Evolutionary conservation across 1,284 basidiomycete genomes (phyloP).

Genomic region (Inonotus obliquus): DNA sequence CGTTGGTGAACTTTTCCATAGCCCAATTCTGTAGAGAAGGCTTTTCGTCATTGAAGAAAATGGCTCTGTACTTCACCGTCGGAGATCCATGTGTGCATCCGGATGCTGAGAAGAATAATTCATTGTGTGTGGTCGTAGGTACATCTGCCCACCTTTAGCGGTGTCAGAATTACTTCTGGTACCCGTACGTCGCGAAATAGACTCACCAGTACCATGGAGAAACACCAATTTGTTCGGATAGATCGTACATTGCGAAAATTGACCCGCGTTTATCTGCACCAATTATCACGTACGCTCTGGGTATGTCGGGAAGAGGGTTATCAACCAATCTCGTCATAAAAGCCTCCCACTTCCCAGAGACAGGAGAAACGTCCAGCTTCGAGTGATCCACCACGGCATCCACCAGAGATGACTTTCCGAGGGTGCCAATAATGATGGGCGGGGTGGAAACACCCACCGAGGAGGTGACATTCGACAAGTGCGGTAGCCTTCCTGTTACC

Average conservation of each 20-base stretch:
- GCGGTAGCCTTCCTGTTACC: constrained; percentile 50
- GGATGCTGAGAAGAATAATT: constrained; percentile 44
- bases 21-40: constrained; percentile 51
- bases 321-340: constrained; percentile 49
- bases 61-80: constrained; percentile 66
- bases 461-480: constrained; percentile 22
- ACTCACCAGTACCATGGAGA: constrained; percentile 62
- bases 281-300: constrained; percentile 59
- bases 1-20: constrained; percentile 62
- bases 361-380: constrained; percentile 47
- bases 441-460: constrained; percentile 27
- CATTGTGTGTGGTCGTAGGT: constrained; percentile 44
- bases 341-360: constrained; percentile 62
- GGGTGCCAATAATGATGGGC: constrained; percentile 56
- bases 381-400: constrained; percentile 49
- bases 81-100: constrained; percentile 63
- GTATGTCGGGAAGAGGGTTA: constrained; percentile 53
- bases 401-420: constrained; percentile 58
- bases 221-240: constrained; percentile 69
- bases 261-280: constrained; percentile 65
- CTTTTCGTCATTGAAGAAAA: constrained; percentile 64
- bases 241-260: constrained; percentile 65
- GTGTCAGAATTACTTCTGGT: background rate
- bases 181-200: background rate
- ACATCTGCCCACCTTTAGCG: constrained; percentile 52